Conservation (phyloP, 2,329 filamentous ascomycete genomes). For the Aspergillaceae sp. region DNA sequence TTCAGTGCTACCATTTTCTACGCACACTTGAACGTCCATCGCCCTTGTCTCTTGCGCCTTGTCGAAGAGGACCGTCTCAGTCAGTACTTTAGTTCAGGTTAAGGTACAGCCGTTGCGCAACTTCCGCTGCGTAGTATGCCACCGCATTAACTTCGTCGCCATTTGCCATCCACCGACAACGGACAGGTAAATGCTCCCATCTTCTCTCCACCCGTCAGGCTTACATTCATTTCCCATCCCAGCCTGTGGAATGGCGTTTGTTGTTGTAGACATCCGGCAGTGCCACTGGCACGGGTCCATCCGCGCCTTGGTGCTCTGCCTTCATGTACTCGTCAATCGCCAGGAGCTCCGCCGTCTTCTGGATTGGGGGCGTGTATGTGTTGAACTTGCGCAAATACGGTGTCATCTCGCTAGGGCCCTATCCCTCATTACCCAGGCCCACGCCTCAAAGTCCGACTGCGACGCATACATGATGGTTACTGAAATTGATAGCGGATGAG, state of each 20-base stretch:
- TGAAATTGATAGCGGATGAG: constrained; percentile 39
- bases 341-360: constrained; percentile 8
- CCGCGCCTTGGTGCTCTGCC: constrained; percentile 8
- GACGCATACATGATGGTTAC: constrained; percentile 12
- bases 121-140: constrained; percentile 35
- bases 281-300: constrained; percentile 14
- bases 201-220: constrained; percentile 31
- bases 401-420: constrained; percentile 37
- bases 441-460: constrained; percentile 37
- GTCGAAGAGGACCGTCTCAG: constrained; percentile 40
- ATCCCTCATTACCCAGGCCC: constrained; percentile 41
- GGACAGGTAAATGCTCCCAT: constrained; percentile 32
- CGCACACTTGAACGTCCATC: constrained; percentile 12
- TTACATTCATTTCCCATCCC: constrained; percentile 14
- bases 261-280: constrained; percentile 26
- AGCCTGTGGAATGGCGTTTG: constrained; percentile 14
- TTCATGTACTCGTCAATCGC: constrained; percentile 11
- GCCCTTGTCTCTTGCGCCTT: constrained; percentile 14
- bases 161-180: constrained; percentile 5
- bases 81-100: constrained; percentile 41
- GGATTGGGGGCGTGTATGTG: constrained; percentile 19
- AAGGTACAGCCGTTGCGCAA: constrained; percentile 37
- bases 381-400: constrained; percentile 44
- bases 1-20: constrained; percentile 16
- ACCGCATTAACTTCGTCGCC: constrained; percentile 30